A percentile compares a stretch with the other conserved stretches of the same genome.
Conservation (phyloP, 1,284 basidiomycete genomes). For the Ganoderma sinense region DNA sequence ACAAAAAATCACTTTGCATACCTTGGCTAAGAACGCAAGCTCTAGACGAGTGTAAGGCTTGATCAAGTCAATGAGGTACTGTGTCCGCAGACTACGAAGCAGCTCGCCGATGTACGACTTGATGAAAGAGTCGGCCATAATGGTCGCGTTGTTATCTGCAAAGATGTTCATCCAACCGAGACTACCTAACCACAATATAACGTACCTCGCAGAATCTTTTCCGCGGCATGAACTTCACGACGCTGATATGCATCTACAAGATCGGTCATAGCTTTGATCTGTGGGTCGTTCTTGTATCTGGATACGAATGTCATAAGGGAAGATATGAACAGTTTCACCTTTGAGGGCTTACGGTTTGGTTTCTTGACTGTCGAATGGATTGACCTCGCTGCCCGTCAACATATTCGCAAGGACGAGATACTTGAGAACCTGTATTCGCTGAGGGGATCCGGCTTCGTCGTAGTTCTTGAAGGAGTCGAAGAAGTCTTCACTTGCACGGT, state of each 20-base stretch:
- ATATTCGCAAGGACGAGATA: conserved; percentile 98
- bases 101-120: conserved; percentile 94
- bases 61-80: conserved; percentile 97
- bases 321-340: background rate
- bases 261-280: conserved; percentile 98
- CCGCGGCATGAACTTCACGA: conserved; percentile 94
- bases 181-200: conserved; percentile 5
- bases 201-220: conserved; percentile 90
- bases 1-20: conserved; percentile 40
- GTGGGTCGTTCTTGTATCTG: conserved; percentile 95
- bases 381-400: conserved; percentile 98
- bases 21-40: conserved; percentile 90
- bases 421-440: conserved; percentile 97
- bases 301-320: background rate
- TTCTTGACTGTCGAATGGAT: conserved; percentile 99
- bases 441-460: conserved; percentile 96
- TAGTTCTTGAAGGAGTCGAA: conserved; percentile 99
- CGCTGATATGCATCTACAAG: conserved; percentile 96
- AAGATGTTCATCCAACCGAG: conserved; percentile 7
- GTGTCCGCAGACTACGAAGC: conserved; percentile 90
- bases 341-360: conserved; percentile 88
- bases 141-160: conserved; percentile 90
- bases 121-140: conserved; percentile 96
- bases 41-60: conserved; percentile 96
- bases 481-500: conserved; percentile 95